phyloP scores from a whole-genome alignment of 2,329 filamentous ascomycete species.

The Albophoma yamanashiensis region DNA sequence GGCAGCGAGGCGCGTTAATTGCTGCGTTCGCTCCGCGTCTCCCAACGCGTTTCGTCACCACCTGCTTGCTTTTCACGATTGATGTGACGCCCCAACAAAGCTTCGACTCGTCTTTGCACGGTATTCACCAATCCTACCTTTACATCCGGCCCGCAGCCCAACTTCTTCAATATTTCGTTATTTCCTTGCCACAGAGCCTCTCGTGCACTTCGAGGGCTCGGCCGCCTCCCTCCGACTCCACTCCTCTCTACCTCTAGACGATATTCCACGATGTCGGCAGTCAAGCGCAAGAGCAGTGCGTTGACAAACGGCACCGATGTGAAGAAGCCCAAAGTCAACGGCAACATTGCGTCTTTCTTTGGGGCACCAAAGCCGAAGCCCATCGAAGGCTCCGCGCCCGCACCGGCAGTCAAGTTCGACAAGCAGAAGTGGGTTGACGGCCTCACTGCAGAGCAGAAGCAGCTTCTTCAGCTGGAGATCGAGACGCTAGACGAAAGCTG shows the following conservation, averaged over 20 bases:
- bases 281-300: constrained; percentile 57
- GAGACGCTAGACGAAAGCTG: constrained; percentile 86
- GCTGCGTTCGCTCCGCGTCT: not conserved
- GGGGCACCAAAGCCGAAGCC: constrained; percentile 47
- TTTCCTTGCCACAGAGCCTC: constrained; percentile 6
- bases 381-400: constrained; percentile 16
- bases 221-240: constrained; percentile 6
- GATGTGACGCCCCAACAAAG: not conserved
- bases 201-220: constrained; percentile 1
- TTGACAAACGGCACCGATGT: constrained; percentile 33
- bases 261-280: constrained; percentile 35
- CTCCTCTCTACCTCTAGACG: not conserved
- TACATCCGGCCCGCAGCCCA: not conserved
- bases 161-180: constrained; percentile 7
- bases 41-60: not conserved
- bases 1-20: constrained; percentile 2
- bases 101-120: not conserved
- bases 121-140: not conserved
- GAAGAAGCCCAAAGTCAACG: constrained; percentile 66
- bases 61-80: not conserved
- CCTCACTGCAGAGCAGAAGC: constrained; percentile 70
- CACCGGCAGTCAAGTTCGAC: constrained; percentile 54
- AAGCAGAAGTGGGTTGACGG: constrained; percentile 82
- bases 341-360: constrained; percentile 86
- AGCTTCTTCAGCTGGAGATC: constrained; percentile 79